Evolutionary conservation across 2,329 filamentous ascomycete genomes (phyloP).

Genomic region (Colletotrichum sp.): DNA sequence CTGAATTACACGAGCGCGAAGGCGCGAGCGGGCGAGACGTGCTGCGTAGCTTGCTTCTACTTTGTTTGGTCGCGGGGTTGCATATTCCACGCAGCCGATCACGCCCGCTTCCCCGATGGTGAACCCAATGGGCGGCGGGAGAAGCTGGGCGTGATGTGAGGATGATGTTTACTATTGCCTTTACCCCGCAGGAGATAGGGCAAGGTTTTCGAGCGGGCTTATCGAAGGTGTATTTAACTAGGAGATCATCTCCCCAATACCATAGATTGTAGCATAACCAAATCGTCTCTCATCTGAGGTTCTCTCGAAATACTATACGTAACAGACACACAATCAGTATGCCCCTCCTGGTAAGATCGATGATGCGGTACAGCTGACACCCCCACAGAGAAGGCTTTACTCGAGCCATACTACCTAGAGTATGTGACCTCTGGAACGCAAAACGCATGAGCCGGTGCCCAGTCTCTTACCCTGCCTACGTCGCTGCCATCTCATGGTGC

Average conservation of each 20-base stretch:
- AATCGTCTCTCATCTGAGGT: neutral
- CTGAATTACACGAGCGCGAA: neutral
- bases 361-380: constrained; percentile 8
- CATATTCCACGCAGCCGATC: constrained; percentile 12
- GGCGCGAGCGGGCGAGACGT: neutral
- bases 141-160: neutral
- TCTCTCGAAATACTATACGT: neutral
- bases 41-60: neutral
- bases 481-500: constrained; percentile 13
- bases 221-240: constrained; percentile 10
- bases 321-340: constrained; percentile 1
- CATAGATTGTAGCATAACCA: no score
- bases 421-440: constrained; percentile 10
- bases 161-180: neutral
- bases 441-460: constrained; percentile 69
- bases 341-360: neutral
- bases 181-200: constrained; percentile 17
- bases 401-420: neutral
- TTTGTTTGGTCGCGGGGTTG: neutral
- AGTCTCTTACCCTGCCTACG: constrained; percentile 18
- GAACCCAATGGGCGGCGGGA: neutral
- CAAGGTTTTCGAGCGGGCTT: neutral
- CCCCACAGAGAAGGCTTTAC: neutral
- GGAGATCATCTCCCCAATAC: neutral
- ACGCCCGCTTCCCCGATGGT: neutral